Evolutionary conservation across 345 rosid genomes (phyloP), one percentile per base, ranked within the genome.

Genomic region (Excoecaria agallocha): DNA sequence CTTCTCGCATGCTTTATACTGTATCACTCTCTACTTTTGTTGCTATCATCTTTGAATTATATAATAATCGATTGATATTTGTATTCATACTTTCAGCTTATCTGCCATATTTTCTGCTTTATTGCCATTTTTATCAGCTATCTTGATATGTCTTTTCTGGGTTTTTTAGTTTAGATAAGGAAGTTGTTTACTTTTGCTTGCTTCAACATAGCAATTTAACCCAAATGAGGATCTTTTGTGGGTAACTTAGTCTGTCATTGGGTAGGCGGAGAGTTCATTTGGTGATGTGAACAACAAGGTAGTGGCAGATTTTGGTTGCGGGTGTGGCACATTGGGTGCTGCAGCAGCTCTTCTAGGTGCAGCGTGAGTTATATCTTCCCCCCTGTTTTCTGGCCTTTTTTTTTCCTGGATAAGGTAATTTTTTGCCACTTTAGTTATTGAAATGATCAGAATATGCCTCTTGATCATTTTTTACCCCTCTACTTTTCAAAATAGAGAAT

Each of bases 231-330:
- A 8, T 8, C 37, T 69, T 25, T 65, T 49, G 24, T 51, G 52
- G 35, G 52, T 45, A 51, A 25, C 24, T n/a, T 77, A 69, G 16
- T 65, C 64, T 72, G 12, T 51, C 6, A 25, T 68, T 46, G 61
- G 52, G 19, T 78, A 94, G 99, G 99, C 98, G 10, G 98, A 91
- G 80, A 90, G 85, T 84, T 92, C 97, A 49, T 94, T 85, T 80
- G 97, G 89, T 70, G 98, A 92, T 76, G 89, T 92, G 76, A 76
- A 77, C 69, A 73, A 75, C 73, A 91, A 89, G 81, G 86, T 94
- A 0, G 97, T 91, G 48, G 98, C 91, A 0, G 98, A 94, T 93
- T 94, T 94, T 70, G 99, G 99, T 3, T 94, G 98, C 52, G 98
- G 98, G 0, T 94, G 98, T 72, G 98, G 95, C 74, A 91, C 98